Base-by-base conservation (phyloP, 1,284 basidiomycete species). In the Tilletia caries region DNA sequence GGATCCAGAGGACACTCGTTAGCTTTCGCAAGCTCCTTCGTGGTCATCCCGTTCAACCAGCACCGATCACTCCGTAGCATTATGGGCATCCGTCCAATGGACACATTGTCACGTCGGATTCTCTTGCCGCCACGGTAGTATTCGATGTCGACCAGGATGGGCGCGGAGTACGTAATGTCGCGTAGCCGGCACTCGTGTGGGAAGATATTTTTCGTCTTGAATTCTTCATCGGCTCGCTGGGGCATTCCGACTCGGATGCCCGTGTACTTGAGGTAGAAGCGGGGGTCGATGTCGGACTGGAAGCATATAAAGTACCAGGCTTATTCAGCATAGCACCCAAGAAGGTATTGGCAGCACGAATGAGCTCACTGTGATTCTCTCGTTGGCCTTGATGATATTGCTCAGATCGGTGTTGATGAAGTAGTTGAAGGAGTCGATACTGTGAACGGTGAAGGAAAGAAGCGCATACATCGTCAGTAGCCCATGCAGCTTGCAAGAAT, bases 351-450 rank as follows among this genome's bases (percentile, higher is more conserved):
- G 15, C 93, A 94, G 73, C 90, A 91, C 34, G 13, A 8, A 4
- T 23, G 37, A 32, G 66, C 67, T 44, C 32, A 67, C 70, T n/a
- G 80, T 82, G 72, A 80, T 77, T 64, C 76, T 76, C 66, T 81
- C 78, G 70, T 81, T 81, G 33, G 77, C 77, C 66, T 80, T 78
- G 68, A 84, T 89, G 79, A 99, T 98, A 78, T 95, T 95, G 84
- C 95, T 95, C 68, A 82, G 77, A 66, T 80, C 81, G 46, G 92
- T 91, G 80, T 98, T 92, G 79, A 98, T 93, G 83, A 99, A 98
- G 85, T 98, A 96, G 86, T 99, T 98, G 89, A 96, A 99, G 10
- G 95, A 98, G 85, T 99, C 97, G 78, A 98, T 93, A 83, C 58
- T 62, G 58, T 15, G 37, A 20, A 25, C 23, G 37, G 25, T 12